Evolutionary conservation across 192 early-diverging fungal species (phyloP).

Genomic region (Globomyces pollinis-pini): DNA sequence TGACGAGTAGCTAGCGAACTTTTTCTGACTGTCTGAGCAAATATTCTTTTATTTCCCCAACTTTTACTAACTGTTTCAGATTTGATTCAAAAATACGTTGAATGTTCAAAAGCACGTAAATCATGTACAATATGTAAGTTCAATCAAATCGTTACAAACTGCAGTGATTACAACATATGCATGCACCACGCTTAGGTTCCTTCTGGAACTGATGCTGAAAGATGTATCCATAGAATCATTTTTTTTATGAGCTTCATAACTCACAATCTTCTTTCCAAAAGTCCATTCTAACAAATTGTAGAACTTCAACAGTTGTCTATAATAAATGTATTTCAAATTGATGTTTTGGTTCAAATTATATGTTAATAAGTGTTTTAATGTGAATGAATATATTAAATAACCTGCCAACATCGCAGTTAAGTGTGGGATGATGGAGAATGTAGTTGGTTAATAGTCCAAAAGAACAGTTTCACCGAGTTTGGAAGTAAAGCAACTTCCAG

Average conservation of each 20-base stretch:
- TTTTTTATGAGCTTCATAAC: not conserved
- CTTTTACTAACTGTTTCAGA: not conserved
- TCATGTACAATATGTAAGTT: too few relatives aligned
- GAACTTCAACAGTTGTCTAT: too few relatives aligned
- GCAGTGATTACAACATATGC: conserved; percentile 6
- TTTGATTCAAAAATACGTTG: too few relatives aligned
- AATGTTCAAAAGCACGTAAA: too few relatives aligned
- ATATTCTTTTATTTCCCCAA: not conserved
- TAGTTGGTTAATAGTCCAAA: conserved; percentile 3
- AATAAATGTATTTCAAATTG: too few relatives aligned
- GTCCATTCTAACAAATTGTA: not conserved
- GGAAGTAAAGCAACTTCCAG: conserved; percentile 28
- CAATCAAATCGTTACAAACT: too few relatives aligned
- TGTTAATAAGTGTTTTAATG: too few relatives aligned
- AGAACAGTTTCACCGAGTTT: conserved; percentile 21
- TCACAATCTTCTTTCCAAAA: not conserved
- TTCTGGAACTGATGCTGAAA: not conserved
- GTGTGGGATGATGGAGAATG: too few relatives aligned
- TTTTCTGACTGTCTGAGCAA: not conserved
- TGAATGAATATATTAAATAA: too few relatives aligned
- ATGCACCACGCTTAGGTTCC: conserved; percentile 10
- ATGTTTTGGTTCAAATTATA: too few relatives aligned
- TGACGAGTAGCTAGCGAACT: conserved; percentile 2
- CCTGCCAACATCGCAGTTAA: too few relatives aligned
- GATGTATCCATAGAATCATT: conserved; percentile 3